Evolutionary conservation across 1,139 yeast species (phyloP).

Genomic region (Kurtzmaniella natalensis): DNA sequence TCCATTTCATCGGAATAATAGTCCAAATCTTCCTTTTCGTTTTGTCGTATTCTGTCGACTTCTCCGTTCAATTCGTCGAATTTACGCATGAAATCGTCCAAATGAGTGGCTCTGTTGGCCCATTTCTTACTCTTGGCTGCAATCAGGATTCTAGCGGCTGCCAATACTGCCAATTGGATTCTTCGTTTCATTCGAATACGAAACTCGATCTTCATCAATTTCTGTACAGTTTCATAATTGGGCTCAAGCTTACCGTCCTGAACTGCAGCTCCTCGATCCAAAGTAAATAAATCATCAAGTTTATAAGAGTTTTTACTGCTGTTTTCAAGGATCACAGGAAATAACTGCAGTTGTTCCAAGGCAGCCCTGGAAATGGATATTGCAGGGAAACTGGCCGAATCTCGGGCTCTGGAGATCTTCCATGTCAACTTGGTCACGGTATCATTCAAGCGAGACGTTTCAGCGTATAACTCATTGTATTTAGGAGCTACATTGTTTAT

Average conservation of each 20-base stretch:
- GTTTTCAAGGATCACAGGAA: constrained; percentile 4
- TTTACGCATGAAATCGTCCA: constrained; percentile 35
- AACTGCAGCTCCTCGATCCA: constrained; percentile 17
- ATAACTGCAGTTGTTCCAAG: constrained; percentile 16
- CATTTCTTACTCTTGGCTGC: constrained; percentile 34
- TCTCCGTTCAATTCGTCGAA: constrained; percentile 26
- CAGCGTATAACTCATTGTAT: constrained; percentile 29
- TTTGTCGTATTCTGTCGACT: constrained; percentile 26
- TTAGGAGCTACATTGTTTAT: constrained; percentile 20
- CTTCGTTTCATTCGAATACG: constrained; percentile 28
- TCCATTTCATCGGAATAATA: constrained; percentile 8
- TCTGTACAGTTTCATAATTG: constrained; percentile 24
- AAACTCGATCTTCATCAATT: constrained; percentile 32
- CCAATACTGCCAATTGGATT: constrained; percentile 34
- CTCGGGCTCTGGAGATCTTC: constrained; percentile 22
- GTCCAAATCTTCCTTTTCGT: constrained; percentile 16
- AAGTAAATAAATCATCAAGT: constrained; percentile 24
- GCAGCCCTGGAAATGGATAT: constrained; percentile 29
- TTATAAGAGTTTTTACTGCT: constrained; percentile 10
- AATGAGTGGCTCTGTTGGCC: constrained; percentile 34
- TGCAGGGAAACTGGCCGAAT: constrained; percentile 24
- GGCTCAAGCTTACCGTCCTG: constrained; percentile 20
- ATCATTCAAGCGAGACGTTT: constrained; percentile 26
- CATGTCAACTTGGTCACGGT: constrained; percentile 19
- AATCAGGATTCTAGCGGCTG: constrained; percentile 28